A percentile compares a stretch with the other conserved stretches of the same genome.
phyloP scores from a whole-genome alignment of 2,329 filamentous ascomycete genomes.

The Penicillium sp. region DNA sequence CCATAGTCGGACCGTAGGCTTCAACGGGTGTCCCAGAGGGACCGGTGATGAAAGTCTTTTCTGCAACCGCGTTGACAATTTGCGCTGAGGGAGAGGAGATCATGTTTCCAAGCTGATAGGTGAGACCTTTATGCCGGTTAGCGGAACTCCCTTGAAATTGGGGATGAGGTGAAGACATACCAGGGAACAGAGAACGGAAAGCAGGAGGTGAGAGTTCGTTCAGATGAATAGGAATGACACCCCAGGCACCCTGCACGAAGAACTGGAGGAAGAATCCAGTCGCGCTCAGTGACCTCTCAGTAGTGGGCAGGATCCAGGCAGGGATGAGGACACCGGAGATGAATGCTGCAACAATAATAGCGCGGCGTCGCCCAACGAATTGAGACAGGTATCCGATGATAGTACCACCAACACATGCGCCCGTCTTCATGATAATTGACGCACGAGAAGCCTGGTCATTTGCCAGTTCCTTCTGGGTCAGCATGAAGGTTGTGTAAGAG shows the following conservation, averaged over 20 bases:
- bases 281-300: conserved; percentile 34
- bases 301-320: conserved; percentile 66
- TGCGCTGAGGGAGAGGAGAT: conserved; percentile 67
- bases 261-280: conserved; percentile 60
- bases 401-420: conserved; percentile 66
- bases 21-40: conserved; percentile 63
- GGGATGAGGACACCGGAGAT: conserved; percentile 72
- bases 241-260: conserved; percentile 73
- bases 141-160: background rate
- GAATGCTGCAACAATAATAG: conserved; percentile 63
- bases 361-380: conserved; percentile 70
- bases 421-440: conserved; percentile 80
- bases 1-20: conserved; percentile 78
- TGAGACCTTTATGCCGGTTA: conserved; percentile 47
- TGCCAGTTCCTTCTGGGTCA: conserved; percentile 70
- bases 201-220: conserved; percentile 76
- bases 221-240: conserved; percentile 72
- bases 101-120: conserved; percentile 77
- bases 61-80: conserved; percentile 76
- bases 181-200: conserved; percentile 71
- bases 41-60: conserved; percentile 62
- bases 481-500: conserved; percentile 81
- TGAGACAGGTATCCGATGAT: conserved; percentile 71
- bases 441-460: conserved; percentile 71
- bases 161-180: conserved; percentile 34